Percentiles rank a stretch among this genome's conserved stretches.
phyloP scores from a whole-genome alignment of 768 basidiomycete species.

The Suillus plorans region DNA sequence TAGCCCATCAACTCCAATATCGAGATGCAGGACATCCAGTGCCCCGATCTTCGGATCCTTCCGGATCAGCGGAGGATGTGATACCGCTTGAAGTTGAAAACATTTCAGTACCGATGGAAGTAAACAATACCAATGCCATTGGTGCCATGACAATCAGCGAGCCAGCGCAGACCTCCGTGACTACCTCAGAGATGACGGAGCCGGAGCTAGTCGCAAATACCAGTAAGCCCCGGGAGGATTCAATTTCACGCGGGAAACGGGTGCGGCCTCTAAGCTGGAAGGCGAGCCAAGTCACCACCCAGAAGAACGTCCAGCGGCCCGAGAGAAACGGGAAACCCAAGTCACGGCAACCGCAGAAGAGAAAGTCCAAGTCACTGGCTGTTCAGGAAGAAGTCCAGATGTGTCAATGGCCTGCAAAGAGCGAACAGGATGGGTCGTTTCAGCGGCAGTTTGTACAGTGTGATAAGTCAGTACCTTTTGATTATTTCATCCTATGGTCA shows the following conservation, averaged over 20 bases:
- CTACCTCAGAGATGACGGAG: not conserved
- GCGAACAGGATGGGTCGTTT: not conserved
- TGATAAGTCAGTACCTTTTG: constrained; percentile 27
- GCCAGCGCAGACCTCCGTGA: not conserved
- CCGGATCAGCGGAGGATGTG: not conserved
- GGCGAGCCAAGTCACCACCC: not conserved
- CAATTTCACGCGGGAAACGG: not conserved
- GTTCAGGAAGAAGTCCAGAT: not conserved
- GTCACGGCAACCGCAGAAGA: not conserved
- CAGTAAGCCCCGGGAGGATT: not conserved
- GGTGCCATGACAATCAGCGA: not conserved
- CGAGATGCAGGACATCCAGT: not conserved
- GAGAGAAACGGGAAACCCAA: not conserved
- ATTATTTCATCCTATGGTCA: not conserved
- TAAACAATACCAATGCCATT: not conserved
- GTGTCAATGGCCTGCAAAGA: constrained; percentile 1
- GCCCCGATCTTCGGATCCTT: not conserved
- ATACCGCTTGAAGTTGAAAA: not conserved
- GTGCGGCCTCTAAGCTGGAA: not conserved
- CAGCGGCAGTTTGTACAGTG: constrained; percentile 33
- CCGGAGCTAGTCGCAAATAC: not conserved
- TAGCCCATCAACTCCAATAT: not conserved
- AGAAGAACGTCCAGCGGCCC: not conserved
- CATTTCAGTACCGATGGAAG: not conserved
- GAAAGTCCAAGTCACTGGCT: not conserved